Evolutionary conservation across 768 basidiomycete genomes (phyloP).

Genomic region (Leucocoprinus leucothites): DNA sequence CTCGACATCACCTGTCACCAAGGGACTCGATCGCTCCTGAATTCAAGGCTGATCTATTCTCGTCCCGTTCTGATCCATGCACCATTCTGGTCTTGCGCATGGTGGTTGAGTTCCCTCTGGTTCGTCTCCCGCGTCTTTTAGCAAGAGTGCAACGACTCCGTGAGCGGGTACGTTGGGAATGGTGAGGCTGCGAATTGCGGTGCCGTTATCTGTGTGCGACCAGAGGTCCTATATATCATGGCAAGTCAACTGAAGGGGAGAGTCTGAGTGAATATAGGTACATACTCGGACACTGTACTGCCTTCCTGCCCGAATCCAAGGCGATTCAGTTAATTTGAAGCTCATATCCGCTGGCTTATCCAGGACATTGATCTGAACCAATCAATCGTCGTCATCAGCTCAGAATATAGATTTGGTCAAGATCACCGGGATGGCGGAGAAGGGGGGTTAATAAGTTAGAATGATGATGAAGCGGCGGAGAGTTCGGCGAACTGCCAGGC

Average conservation of each 20-base stretch:
- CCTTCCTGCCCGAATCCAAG: constrained; percentile 66
- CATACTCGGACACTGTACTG: constrained; percentile 64
- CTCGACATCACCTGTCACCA: not conserved
- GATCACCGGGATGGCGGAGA: too few relatives aligned
- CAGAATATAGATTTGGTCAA: too few relatives aligned
- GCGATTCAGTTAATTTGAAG: constrained; percentile 65
- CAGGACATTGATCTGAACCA: constrained; percentile 51
- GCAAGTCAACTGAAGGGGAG: not conserved
- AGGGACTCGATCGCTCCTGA: too few relatives aligned
- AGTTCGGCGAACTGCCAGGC: not conserved
- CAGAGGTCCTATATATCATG: constrained; percentile 56
- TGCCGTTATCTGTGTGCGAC: constrained; percentile 73
- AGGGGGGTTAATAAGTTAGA: too few relatives aligned
- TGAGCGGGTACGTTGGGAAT: constrained; percentile 55
- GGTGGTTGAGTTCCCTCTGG: constrained; percentile 54
- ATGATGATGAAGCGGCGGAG: not conserved
- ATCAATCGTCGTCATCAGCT: too few relatives aligned
- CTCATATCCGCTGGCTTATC: constrained; percentile 53
- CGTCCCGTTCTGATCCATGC: constrained; percentile 58
- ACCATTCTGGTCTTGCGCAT: constrained; percentile 56
- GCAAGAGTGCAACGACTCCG: constrained; percentile 63
- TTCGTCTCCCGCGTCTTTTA: constrained; percentile 66
- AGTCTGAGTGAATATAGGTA: not conserved
- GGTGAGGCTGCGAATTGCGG: constrained; percentile 56
- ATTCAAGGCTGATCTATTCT: too few relatives aligned